These are phyloP conservation scores for Desmodesmus armatus DNA, from an alignment of 139 green algal genomes.

Conservation along the genomic window DNA sequence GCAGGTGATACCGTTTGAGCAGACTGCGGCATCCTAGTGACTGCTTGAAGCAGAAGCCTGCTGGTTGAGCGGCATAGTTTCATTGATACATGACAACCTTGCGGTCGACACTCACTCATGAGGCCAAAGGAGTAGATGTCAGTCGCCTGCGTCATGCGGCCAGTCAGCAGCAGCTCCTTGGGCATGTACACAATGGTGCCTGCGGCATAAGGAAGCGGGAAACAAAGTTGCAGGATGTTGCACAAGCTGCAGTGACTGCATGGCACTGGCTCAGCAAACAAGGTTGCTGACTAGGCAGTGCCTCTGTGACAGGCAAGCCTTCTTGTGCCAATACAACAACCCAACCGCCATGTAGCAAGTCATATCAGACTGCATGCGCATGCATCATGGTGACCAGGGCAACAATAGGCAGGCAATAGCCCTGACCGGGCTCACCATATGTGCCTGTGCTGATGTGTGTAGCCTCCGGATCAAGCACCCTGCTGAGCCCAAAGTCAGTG, in stretches of 20 bases:
- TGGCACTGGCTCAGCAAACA: too few relatives aligned
- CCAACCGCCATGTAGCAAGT: too few relatives aligned
- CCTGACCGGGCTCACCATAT: conserved; percentile 1
- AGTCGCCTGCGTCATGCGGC: conserved; percentile 31
- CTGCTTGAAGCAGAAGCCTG: neutral
- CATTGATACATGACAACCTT: too few relatives aligned
- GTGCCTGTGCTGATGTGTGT: conserved; percentile 47
- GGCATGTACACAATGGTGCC: conserved; percentile 66
- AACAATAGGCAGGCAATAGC: neutral
- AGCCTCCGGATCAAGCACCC: conserved; percentile 44
- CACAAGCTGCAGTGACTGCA: neutral
- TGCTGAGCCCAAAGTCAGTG: conserved; percentile 77
- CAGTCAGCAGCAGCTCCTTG: conserved; percentile 58
- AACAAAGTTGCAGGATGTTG: neutral
- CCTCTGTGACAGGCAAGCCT: too few relatives aligned
- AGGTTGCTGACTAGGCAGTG: too few relatives aligned
- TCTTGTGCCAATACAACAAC: too few relatives aligned
- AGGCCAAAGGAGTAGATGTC: conserved; percentile 69
- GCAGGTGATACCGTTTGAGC: too few relatives aligned
- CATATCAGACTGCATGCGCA: too few relatives aligned
- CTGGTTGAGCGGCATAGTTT: too few relatives aligned
- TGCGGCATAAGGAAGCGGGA: too few relatives aligned
- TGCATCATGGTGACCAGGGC: neutral
- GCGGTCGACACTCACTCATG: conserved; percentile 40
- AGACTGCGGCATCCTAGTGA: too few relatives aligned